Evolutionary conservation across 768 basidiomycete genomes (phyloP), one percentile per base, ranked within the genome.

Genomic region (Suillus variegatus): DNA sequence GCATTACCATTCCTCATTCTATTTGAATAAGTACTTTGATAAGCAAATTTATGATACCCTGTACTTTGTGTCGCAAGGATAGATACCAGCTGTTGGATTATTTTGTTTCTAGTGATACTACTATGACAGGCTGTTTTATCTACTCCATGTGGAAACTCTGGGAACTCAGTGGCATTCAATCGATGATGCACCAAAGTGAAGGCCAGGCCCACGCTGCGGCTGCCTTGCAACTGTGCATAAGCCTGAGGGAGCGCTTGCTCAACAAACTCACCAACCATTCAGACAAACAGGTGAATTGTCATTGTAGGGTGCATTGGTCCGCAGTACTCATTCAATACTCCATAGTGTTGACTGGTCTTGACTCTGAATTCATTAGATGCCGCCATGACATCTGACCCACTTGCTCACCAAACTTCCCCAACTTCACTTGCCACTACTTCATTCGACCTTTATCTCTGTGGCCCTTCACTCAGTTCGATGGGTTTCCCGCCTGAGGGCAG

Each of bases 11-110:
- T 36, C 63, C 0, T 70, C 74, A 32, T 77, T 74, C 47, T 74
- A 70, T 47, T 61, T 80, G 60, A 77, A 80, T 55, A 75, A 74
- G 57, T 79, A 78, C 62, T 77, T 73, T 56, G 67, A 67, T 32
- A 80, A 79, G 63, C 75, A 80, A 22, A 52, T 72, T 16, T 72
- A 66, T 22, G 64, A 70, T 43, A 49, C 62, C 36, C 14, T 69
- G 51, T 28, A 52, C 28, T 28, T 4, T 28, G 25, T 28, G 2
- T 32, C 9, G 4, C 52, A 54, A 54, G 52, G 18, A 54, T 35
- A 54, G 52, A 35, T 54, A 54, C 28, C 28, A 28, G 20, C 28
- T 28, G 28, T 3, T 28, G 28, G 28, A 28, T 28, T 9, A 25
- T 12, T 49, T 25, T 22, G 1, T 25, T 49, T 49, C 9, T 22